phyloP scores from a whole-genome alignment of 306 rosid genomes.

The Begonia fuchsioides region DNA sequence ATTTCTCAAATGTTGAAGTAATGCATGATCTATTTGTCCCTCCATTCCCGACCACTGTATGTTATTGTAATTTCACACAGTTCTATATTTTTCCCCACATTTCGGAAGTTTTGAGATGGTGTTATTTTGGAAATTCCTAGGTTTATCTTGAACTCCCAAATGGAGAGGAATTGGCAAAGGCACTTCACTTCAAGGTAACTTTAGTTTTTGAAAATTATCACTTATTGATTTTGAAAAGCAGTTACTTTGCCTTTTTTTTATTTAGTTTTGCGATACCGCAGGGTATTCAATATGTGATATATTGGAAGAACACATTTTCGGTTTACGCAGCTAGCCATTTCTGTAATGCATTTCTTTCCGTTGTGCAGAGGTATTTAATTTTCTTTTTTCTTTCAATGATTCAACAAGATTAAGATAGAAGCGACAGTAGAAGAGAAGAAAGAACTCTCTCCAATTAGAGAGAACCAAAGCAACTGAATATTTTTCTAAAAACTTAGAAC shows the following conservation, averaged over 20 bases:
- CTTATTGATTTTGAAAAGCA: no score
- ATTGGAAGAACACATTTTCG: conserved; percentile 65
- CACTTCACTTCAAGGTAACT: conserved; percentile 70
- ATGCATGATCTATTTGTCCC: conserved; percentile 49
- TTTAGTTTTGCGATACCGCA: conserved; percentile 15
- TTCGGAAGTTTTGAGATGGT: background rate
- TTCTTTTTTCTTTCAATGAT: no score
- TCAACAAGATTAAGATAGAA: no score
- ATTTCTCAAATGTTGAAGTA: conserved; percentile 40
- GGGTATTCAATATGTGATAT: conserved; percentile 89
- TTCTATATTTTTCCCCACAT: background rate
- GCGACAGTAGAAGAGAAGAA: no score
- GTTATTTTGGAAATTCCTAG: conserved; percentile 28
- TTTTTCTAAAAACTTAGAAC: no score
- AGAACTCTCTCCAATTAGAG: no score
- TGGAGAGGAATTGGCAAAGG: conserved; percentile 57
- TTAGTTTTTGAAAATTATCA: conserved; percentile 2
- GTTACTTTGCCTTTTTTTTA: no score
- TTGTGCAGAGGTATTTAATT: conserved; percentile 63
- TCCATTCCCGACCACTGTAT: conserved; percentile 69
- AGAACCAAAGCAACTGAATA: no score
- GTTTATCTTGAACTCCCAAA: conserved; percentile 80
- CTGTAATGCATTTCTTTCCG: conserved; percentile 71
- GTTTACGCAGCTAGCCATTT: conserved; percentile 80
- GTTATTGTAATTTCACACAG: conserved; percentile 5